Conservation (phyloP, 2,329 filamentous ascomycete genomes). For the Cercospora janseana region DNA sequence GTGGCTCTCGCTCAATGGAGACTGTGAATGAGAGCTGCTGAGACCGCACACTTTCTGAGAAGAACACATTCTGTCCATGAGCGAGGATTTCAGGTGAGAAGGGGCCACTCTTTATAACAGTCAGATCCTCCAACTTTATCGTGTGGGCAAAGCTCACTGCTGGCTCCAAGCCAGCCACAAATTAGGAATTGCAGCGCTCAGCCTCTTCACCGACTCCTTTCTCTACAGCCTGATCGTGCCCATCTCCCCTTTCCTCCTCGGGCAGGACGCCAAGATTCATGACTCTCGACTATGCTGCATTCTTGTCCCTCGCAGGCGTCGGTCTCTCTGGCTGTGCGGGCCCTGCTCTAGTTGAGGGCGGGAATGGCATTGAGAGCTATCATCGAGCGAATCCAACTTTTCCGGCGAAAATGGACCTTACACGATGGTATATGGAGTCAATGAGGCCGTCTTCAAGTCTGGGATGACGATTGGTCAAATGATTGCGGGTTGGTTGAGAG, state of each 20-base stretch:
- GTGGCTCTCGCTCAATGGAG: too few relatives aligned
- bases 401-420: conserved; percentile 37
- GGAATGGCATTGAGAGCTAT: neutral
- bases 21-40: too few relatives aligned
- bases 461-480: conserved; percentile 59
- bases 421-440: conserved; percentile 61
- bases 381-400: neutral
- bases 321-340: neutral
- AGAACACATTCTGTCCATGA: too few relatives aligned
- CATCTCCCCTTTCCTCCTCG: conserved; percentile 54
- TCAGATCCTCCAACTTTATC: too few relatives aligned
- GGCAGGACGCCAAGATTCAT: conserved; percentile 48
- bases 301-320: conserved; percentile 45
- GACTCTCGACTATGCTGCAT: conserved; percentile 51
- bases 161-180: too few relatives aligned
- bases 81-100: too few relatives aligned
- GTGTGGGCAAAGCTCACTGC: too few relatives aligned
- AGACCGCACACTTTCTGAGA: too few relatives aligned
- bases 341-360: neutral
- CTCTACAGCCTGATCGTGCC: conserved; percentile 57
- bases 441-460: conserved; percentile 57
- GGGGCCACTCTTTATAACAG: too few relatives aligned
- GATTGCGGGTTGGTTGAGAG: conserved; percentile 50
- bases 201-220: conserved; percentile 56
- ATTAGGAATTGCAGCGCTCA: conserved; percentile 41